Base-by-base conservation (phyloP, 257 asterid species). In the Prunella vulgaris region DNA sequence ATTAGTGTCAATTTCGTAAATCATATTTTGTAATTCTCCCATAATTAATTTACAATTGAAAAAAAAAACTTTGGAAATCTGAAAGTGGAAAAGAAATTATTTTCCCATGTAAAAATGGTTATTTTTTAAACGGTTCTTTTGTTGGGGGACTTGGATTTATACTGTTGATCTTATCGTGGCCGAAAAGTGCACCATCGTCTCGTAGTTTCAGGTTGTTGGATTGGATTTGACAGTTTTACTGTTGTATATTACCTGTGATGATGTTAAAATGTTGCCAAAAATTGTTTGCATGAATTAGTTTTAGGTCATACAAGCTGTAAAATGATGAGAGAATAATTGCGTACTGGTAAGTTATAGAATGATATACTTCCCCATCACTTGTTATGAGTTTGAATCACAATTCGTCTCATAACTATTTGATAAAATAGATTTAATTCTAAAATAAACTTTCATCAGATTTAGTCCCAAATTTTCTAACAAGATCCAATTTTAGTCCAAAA, bases 191-290 rank as follows among this genome's bases (percentile, higher is more conserved):
- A 30, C 12, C 24, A 33, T 2, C 21, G 25, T 38, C 13, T 58
- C 72, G 5, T 51, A 69, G 60, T 42, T 56, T 64, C 7, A 25
- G 56, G 37, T 57, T 8, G 15, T 44, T 61, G 20, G 48, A 27
- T 74, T 62, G 68, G 60, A 65, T 64, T 74, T 18, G 40, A n/a
- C 42, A 56, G 77, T 60, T 63, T 63, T n/a, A n/a, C n/a, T 40
- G 71, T 66, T 32, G 28, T 71, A 35, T 74, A 63, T 10, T 35
- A 22, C 13, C 3, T 59, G 21, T 9, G 2, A 59, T 52, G 17
- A 64, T 54, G 60, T 65, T 49, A 49, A 57, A n/a, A 53, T 51
- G 13, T 58, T 10, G 28, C 8, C 61, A n/a, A 33, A 54, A 27
- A 7, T 66, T 54, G 20, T 35, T 62, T 51, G 49, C 48, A 48